Base-by-base conservation (phyloP, 768 basidiomycete species). In the Pulveroboletus frians region DNA sequence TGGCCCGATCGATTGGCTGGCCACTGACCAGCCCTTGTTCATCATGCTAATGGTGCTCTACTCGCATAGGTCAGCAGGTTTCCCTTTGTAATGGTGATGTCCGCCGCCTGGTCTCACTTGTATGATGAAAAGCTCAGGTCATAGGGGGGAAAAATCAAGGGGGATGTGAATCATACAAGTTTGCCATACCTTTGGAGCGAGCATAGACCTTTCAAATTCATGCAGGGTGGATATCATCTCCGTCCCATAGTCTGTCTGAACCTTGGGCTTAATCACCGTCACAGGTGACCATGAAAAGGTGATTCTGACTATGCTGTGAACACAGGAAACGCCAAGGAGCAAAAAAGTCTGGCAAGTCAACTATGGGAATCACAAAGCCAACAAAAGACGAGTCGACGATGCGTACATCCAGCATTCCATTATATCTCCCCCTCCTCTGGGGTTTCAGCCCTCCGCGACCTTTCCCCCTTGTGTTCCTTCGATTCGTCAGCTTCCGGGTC, bases 341-440 rank as follows among this genome's bases (percentile, higher is more conserved):
- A 42, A 46, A 30, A 34, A 43, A 40, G 29, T 29, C 27, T 11
- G 21, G 32, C 38, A 13, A 39, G 45, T 61, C 27, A 52, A 46
- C 36, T 15, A 39, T 21, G 30, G 32, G 26, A 7, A 20, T 39
- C 38, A 31, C 21, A 18, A 27, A n/a, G n/a, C 20, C 20, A 18
- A 37, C 20, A 23, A 10, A 15, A 17, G 23, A 32, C 9, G 34
- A 29, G 17, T 40, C 26, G 37, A 47, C 30, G 17, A 39, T 46
- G 51, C 50, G 50, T 51, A 58, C 55, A 11, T 47, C 39, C 32
- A 41, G 39, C 32, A 34, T 39, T 27, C n/a, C 41, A 53, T 76
- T 59, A 91, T 58, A 92, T 92, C 64, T 92, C 89, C 21, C 89
- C 89, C 65, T 92, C 89, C 71, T 92, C 90, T 3, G 89, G 90